These are phyloP conservation scores for Eucalyptus paniculata DNA, from an alignment of 345 rosid genomes.

Conservation along the genomic window DNA sequence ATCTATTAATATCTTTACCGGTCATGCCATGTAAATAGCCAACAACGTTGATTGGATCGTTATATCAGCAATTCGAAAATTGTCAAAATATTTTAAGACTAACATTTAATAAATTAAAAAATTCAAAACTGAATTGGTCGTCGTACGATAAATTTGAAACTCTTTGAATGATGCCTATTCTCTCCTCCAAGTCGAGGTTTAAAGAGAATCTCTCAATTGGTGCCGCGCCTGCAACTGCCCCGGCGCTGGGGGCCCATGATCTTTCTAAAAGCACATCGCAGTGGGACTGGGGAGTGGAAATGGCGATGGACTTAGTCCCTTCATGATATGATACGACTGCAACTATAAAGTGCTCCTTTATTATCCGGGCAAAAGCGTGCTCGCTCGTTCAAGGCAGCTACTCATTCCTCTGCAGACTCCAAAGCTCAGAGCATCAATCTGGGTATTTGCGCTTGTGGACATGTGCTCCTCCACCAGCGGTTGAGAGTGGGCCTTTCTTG, in stretches of 20 bases:
- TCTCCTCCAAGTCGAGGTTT: neutral
- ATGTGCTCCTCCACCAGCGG: neutral
- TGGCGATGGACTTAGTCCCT: neutral
- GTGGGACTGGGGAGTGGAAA: neutral
- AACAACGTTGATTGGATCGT: rapidly evolving
- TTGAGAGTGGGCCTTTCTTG: neutral
- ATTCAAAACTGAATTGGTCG: rapidly evolving
- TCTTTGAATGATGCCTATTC: too few species aligned
- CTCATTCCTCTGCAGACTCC: neutral
- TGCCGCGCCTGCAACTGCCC: neutral
- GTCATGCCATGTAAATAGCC: rapidly evolving
- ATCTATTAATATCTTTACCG: rapidly evolving
- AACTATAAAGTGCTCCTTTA: neutral
- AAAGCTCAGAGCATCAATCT: neutral
- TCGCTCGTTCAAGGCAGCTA: neutral
- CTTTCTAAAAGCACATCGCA: neutral
- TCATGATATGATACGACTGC: neutral
- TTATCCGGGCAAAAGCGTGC: neutral
- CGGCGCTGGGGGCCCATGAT: neutral
- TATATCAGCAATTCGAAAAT: neutral
- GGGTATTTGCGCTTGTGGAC: neutral
- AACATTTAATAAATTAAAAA: rapidly evolving
- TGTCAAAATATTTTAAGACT: neutral
- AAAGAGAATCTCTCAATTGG: too few species aligned
- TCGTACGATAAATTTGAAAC: rapidly evolving